Conservation (phyloP, 2,329 filamentous ascomycete species). For the Chrysoporthe cubensis region DNA sequence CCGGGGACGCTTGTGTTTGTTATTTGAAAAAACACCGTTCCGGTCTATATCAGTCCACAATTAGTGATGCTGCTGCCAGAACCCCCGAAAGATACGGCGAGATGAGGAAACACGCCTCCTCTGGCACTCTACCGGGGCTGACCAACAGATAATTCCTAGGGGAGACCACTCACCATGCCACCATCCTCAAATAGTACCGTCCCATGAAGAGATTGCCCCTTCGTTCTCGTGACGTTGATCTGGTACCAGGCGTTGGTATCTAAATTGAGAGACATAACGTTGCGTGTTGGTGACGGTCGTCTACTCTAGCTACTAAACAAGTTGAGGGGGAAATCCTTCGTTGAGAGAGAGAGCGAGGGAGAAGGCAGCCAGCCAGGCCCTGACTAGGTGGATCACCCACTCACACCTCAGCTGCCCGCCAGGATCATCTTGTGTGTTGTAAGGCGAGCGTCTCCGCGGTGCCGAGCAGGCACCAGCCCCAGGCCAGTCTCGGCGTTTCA, state of each 20-base stretch:
- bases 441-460: too few species aligned
- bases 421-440: too few species aligned
- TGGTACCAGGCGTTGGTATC: conserved; percentile 21
- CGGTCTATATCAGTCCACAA: background rate
- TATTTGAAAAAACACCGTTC: conserved; percentile 15
- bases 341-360: too few species aligned
- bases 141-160: background rate
- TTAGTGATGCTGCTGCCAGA: background rate
- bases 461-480: too few species aligned
- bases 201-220: background rate
- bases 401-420: too few species aligned
- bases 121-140: too few species aligned
- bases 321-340: too few species aligned
- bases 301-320: background rate
- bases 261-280: conserved; percentile 21
- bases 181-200: conserved; percentile 6
- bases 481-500: too few species aligned
- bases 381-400: too few species aligned
- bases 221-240: conserved; percentile 12
- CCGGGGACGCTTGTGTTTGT: conserved; percentile 13
- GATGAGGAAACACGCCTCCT: too few species aligned
- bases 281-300: background rate
- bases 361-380: too few species aligned
- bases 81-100: background rate
- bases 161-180: background rate